Conservation (phyloP, 148 eudicot genomes). For the Euryodendron excelsum region DNA sequence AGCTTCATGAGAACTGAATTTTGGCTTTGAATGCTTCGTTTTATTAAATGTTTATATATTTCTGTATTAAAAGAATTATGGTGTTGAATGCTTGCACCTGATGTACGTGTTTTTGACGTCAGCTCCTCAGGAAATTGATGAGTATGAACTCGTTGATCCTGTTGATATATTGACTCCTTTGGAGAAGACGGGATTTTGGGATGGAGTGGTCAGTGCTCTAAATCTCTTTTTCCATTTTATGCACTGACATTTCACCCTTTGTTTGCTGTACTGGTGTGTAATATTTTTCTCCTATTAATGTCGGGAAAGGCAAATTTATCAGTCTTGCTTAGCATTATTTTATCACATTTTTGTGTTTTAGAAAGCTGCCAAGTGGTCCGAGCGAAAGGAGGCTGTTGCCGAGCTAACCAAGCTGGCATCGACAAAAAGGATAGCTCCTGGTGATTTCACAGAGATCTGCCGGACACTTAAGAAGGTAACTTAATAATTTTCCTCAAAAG, state of each 20-base stretch:
- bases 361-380: constrained; percentile 99
- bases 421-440: constrained; percentile 90
- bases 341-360: constrained; percentile 22
- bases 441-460: constrained; percentile 93
- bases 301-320: background rate
- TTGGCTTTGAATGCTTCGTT: background rate
- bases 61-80: background rate
- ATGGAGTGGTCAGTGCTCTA: constrained; percentile 80
- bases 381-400: constrained; percentile 96
- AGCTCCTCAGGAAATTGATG: constrained; percentile 94
- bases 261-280: constrained; percentile 2
- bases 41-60: background rate
- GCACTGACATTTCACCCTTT: background rate
- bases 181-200: constrained; percentile 98
- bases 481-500: background rate
- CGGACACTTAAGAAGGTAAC: constrained; percentile 89
- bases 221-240: background rate
- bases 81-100: constrained; percentile 6
- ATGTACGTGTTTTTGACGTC: constrained; percentile 27
- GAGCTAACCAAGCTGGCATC: constrained; percentile 97
- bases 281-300: constrained; percentile 1
- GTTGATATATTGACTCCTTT: constrained; percentile 94
- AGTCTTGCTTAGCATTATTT: background rate
- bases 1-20: background rate
- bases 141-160: constrained; percentile 96